Evolutionary conservation across 331 rosid species (phyloP).

Genomic region (Quercus lobata): DNA sequence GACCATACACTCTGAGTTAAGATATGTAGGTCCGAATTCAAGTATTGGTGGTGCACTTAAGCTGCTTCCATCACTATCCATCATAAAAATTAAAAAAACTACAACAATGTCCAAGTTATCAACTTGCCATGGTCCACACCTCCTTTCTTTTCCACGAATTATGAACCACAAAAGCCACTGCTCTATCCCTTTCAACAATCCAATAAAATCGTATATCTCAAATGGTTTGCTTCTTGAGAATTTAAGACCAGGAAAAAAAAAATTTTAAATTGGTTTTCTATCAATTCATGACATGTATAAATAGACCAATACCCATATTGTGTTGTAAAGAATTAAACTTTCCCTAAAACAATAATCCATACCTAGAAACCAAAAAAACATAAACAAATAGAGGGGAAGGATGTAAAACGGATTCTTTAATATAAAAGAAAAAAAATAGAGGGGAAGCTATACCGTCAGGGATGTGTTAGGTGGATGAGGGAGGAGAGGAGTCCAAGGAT

Average conservation of each 20-base stretch:
- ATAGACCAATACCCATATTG: neutral
- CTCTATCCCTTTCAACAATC: slow-evolving; percentile 10
- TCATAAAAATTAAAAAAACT: neutral
- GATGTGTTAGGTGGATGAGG: too few relatives aligned
- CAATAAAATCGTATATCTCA: neutral
- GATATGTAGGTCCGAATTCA: neutral
- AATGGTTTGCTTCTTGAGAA: slow-evolving; percentile 8
- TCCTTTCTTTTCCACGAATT: slow-evolving; percentile 12
- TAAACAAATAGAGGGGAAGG: too few relatives aligned
- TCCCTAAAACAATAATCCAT: too few relatives aligned
- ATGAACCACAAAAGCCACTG: slow-evolving; percentile 12
- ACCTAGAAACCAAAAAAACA: too few relatives aligned
- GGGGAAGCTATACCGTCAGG: too few relatives aligned
- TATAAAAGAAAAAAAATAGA: too few relatives aligned
- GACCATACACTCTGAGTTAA: neutral
- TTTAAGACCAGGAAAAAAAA: neutral
- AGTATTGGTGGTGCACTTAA: neutral
- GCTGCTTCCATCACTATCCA: neutral
- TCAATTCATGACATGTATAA: neutral
- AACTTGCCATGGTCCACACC: neutral
- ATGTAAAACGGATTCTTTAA: too few relatives aligned
- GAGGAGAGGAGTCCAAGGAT: accelerated
- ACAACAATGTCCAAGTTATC: neutral
- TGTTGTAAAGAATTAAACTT: too few relatives aligned
- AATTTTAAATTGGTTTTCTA: neutral